Base-by-base conservation (phyloP, 352 stramenopile genomes). In the Phytophthora hybrid region DNA sequence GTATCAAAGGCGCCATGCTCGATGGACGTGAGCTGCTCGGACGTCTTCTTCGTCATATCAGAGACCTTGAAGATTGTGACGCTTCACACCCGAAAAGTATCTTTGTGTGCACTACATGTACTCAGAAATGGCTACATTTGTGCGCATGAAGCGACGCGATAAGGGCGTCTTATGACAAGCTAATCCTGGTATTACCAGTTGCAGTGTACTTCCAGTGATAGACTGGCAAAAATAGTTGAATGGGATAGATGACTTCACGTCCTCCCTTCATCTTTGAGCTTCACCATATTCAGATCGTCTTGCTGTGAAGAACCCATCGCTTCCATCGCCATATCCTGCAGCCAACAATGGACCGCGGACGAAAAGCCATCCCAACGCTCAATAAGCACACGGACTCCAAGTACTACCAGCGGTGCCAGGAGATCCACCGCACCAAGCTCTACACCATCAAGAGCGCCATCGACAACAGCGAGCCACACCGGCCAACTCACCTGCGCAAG, bases 401-500 rank as follows among this genome's bases (percentile, higher is more conserved):
- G 71, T 96, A 93, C 77, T 95, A 97, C 76, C 84, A 95, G 60
- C 90, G 89, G 29, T 96, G 89, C 71, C 87, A 94, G 31, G 87
- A 93, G 59, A 97, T 95, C 60, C 88, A 94, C 47, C 85, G 85
- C 59, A 76, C 81, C 62, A 96, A 94, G 73, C 80, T 95, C n/a
- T 82, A 82, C 63, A 84, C 64, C 18, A 96, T 95, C 78, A 99
- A 99, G 86, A 97, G 93, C 63, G 92, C 92, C 54, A 98, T 99
- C 73, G 96, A 99, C 82, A 99, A 98, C 74, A 93, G 80, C 64
- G 89, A 95, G 69, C 90, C 90, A 47, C 97, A 98, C 57, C 87
- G 91, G 4, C 97, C 97, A 47, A 88, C 85, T n/a, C 96, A 99
- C 55, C 64, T 98, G 31, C 79, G 81, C 72, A 98, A 98, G 82